These are phyloP conservation scores for Trichoderma afroharzianum DNA, from an alignment of 2,329 filamentous ascomycete genomes.

Conservation along the genomic window DNA sequence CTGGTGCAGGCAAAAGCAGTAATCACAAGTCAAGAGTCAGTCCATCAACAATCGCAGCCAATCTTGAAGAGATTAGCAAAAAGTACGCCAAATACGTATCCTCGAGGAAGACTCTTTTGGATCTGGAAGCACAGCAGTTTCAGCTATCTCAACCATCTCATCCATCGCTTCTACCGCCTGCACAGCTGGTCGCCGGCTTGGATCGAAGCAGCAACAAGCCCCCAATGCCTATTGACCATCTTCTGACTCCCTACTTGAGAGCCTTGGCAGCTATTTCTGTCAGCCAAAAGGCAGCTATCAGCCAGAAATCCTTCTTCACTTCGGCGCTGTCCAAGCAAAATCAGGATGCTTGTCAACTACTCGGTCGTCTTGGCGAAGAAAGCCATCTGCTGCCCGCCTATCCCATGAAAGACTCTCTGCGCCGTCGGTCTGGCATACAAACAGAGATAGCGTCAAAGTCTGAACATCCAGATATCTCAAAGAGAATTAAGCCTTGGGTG, in stretches of 20 bases:
- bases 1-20: slow-evolving; percentile 14
- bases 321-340: slow-evolving; percentile 47
- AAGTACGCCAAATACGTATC: slow-evolving; percentile 54
- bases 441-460: slow-evolving; percentile 39
- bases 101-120: slow-evolving; percentile 46
- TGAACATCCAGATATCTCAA: slow-evolving; percentile 39
- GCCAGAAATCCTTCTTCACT: slow-evolving; percentile 57
- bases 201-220: slow-evolving; percentile 19
- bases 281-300: slow-evolving; percentile 54
- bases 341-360: slow-evolving; percentile 46
- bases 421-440: slow-evolving; percentile 40
- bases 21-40: neutral
- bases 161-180: slow-evolving; percentile 25
- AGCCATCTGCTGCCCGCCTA: slow-evolving; percentile 57
- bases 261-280: slow-evolving; percentile 50
- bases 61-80: slow-evolving; percentile 46
- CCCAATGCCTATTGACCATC: slow-evolving; percentile 33
- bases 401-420: slow-evolving; percentile 38
- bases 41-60: slow-evolving; percentile 19
- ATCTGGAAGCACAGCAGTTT: slow-evolving; percentile 34
- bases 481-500: slow-evolving; percentile 54
- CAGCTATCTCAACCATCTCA: slow-evolving; percentile 30
- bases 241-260: slow-evolving; percentile 56
- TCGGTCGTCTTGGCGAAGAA: slow-evolving; percentile 57
- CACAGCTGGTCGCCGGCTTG: slow-evolving; percentile 18